Evolutionary conservation across 768 basidiomycete species (phyloP), one percentile per base, ranked within the genome.

Genomic region (Xanthoconium stramineum): DNA sequence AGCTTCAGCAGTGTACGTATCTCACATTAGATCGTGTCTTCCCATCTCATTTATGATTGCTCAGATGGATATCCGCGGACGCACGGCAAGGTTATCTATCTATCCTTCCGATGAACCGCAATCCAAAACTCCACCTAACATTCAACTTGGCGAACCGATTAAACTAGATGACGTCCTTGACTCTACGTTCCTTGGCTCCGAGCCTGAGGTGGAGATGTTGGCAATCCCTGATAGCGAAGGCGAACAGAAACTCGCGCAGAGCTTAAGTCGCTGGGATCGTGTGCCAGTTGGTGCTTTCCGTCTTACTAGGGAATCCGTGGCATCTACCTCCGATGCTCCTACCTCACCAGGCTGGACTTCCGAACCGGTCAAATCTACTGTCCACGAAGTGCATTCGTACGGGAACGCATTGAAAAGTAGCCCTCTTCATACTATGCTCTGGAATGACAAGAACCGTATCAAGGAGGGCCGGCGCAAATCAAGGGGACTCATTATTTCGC

Each of bases 151-250:
- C 14, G 80, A 84, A 56, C 75, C 82, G 12, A 78, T 83, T 36
- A 74, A 73, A 57, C 78, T 92, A 20, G 83, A 89, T 62, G 90
- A 92, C 61, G 89, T 92, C 17, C 76, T 92, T 36, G 88, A 92
- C 54, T 78, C 84, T 1, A 85, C 89, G 0, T 83, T 88, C 70
- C 74, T 91, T 19, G 84, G 84, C 61, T 77, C 80, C 0, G 85
- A 85, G 48, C 78, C 74, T 17, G 77, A 79, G 48, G 54, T 56
- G 15, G 69, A 64, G 47, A 55, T 61, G 55, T 67, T 65, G 38
- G 60, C 67, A 17, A 67, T 69, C 14, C 63, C 66, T 40, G 72
- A 73, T 29, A 72, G 61, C 44, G 78, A 80, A 37, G 61, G 57
- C 45, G 73, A 73, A 40, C 74, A 74, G 8, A 71, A 70, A 50